Base-by-base conservation (phyloP, 2,329 filamentous ascomycete species). In the Fusarium sp. region DNA sequence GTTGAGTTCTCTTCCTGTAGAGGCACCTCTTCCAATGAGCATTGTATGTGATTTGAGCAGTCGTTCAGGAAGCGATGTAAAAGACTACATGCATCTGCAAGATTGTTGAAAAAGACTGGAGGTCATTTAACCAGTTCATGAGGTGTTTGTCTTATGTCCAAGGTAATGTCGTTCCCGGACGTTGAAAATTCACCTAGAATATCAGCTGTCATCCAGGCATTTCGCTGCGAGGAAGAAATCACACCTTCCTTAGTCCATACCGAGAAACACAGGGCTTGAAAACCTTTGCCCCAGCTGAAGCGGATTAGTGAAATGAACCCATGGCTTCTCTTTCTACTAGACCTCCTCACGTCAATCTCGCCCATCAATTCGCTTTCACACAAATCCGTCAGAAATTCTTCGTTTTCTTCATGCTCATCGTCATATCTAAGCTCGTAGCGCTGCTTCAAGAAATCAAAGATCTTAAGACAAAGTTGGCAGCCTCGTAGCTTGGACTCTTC, bases 361-460 rank as follows among this genome's bases (percentile, higher is more conserved):
- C n/a, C n/a, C n/a, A n/a, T 35, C 15, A 35, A 35, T 6, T 35
- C 2, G 15, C 15, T 35, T 2, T 35, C 4, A 17, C 7, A 7
- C 4, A 35, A 8, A 7, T 4, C 2, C 8, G 7, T 17, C 31
- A 2, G 7, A 17, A 17, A 17, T 5, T 2, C 2, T 17, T 2
- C 6, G 6, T 35, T 17, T 9, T 5, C 4, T 35, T 5, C 4
- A 35, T 7, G 4, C n/a, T 35, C 5, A n/a, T n/a, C 9, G 6
- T 35, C 33, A n/a, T 35, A 35, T 1, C 5, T 3, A n/a, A 3
- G 15, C 9, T 15, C 15, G 10, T 35, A 35, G 33, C 7, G 6
- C 2, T 8, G 2, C n/a, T 35, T 7, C 5, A 35, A 10, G 8
- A 35, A 35, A 2, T 35, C 13, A 14, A n/a, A 35, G 33, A 35